These are phyloP conservation scores for Opeltia flavorubescens DNA, from an alignment of 495 filamentous ascomycete species.

Conservation along the genomic window DNA sequence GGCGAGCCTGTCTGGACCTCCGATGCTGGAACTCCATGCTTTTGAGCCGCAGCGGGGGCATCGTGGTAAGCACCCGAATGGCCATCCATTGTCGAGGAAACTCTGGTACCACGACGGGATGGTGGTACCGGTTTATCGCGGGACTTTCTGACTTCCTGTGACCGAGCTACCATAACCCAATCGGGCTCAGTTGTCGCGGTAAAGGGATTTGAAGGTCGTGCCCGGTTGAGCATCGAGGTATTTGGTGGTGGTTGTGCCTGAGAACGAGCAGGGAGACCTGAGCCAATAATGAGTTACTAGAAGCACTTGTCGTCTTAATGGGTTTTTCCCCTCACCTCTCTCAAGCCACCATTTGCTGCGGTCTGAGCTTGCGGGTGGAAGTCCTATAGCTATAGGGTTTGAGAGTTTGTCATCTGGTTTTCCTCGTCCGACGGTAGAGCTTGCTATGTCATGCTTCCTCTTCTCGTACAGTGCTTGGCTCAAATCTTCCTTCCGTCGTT, in stretches of 20 bases:
- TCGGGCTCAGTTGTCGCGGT: slow-evolving; percentile 50
- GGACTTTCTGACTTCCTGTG: not conserved
- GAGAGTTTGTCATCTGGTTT: slow-evolving; percentile 62
- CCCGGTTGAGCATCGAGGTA: slow-evolving; percentile 49
- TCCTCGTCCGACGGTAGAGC: slow-evolving; percentile 27
- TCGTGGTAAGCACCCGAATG: not conserved
- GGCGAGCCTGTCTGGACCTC: slow-evolving; percentile 1
- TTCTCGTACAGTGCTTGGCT: slow-evolving; percentile 57
- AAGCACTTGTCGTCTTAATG: not conserved
- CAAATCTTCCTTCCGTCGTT: slow-evolving; percentile 52
- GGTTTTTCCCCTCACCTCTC: slow-evolving; percentile 36
- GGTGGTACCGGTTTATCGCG: not conserved
- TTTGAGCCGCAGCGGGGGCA: slow-evolving; percentile 3
- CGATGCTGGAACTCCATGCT: not conserved
- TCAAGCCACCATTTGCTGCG: slow-evolving; percentile 90
- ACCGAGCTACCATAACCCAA: slow-evolving; percentile 42
- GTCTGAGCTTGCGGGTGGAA: slow-evolving; percentile 86
- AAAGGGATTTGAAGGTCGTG: slow-evolving; percentile 74
- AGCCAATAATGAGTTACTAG: not conserved
- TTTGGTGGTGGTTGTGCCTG: slow-evolving; percentile 46
- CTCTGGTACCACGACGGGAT: not conserved
- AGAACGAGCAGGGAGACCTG: slow-evolving; percentile 63
- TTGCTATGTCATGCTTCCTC: slow-evolving; percentile 43
- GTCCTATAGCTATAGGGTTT: slow-evolving; percentile 59
- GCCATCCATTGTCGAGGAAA: not conserved